Conservation (phyloP, 805 yeast species). For the Komagataella mondaviorum region DNA sequence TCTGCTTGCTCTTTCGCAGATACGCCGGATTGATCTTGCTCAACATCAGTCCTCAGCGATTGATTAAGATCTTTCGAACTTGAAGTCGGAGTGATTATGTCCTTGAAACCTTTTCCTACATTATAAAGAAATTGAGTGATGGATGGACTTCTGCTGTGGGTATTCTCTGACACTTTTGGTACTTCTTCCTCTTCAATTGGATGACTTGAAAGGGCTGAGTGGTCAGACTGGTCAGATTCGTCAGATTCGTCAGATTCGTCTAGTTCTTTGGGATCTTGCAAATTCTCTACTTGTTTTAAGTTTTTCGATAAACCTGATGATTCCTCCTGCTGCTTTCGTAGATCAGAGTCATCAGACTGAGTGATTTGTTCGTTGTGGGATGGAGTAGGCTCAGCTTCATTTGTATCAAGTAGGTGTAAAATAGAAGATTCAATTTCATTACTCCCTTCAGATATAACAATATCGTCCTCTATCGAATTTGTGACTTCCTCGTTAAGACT, state of each 20-base stretch:
- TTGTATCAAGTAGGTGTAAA: neutral
- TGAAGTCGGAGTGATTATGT: neutral
- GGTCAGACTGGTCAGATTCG: neutral
- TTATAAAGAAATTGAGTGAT: neutral
- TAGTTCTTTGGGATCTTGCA: neutral
- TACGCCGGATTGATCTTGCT: neutral
- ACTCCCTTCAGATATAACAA: neutral
- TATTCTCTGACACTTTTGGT: neutral
- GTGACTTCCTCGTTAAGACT: no score
- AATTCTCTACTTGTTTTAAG: neutral
- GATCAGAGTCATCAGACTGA: neutral
- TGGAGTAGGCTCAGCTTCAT: neutral
- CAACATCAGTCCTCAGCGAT: neutral
- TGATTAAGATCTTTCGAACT: neutral
- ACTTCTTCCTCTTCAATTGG: neutral
- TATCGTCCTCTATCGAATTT: neutral
- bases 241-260: neutral
- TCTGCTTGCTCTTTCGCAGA: neutral
- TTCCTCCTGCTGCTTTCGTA: neutral
- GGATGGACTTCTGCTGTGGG: neutral
- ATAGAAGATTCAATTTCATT: slow-evolving; percentile 1
- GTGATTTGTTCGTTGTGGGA: neutral
- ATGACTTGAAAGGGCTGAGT: neutral
- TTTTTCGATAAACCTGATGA: neutral
- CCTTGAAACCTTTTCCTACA: neutral